Evolutionary conservation across 1,284 basidiomycete genomes (phyloP).

Genomic region (Peniophora sp.): DNA sequence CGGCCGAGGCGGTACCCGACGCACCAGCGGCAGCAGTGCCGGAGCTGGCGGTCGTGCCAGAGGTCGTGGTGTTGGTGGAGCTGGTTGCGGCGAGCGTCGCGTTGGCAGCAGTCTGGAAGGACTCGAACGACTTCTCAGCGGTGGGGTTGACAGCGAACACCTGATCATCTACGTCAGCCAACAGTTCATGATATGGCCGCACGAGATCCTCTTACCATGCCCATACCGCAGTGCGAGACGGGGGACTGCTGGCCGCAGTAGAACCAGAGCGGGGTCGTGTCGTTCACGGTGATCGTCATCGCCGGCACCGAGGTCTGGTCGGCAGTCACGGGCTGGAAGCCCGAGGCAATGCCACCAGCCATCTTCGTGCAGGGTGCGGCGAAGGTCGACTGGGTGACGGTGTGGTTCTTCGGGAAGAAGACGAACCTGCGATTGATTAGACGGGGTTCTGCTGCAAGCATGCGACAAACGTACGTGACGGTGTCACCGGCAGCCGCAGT

Average conservation of each 20-base stretch:
- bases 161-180: constrained; percentile 39
- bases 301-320: constrained; percentile 21
- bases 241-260: constrained; percentile 30
- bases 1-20: not conserved
- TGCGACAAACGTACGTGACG: constrained; percentile 47
- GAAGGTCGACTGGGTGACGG: constrained; percentile 55
- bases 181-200: not conserved
- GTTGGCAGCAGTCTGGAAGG: constrained; percentile 31
- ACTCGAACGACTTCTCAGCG: constrained; percentile 31
- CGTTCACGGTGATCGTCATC: constrained; percentile 28
- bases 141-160: constrained; percentile 44
- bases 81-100: not conserved
- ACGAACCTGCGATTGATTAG: constrained; percentile 9
- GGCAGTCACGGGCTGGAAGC: constrained; percentile 26
- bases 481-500: constrained; percentile 43
- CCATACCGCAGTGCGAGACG: constrained; percentile 1
- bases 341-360: constrained; percentile 35
- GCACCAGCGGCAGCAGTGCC: not conserved
- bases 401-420: constrained; percentile 19
- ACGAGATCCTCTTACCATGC: not conserved
- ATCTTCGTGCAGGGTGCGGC: constrained; percentile 31
- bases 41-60: not conserved
- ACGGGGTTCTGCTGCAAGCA: constrained; percentile 30
- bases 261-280: constrained; percentile 31
- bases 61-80: not conserved